Evolutionary conservation across 2,329 filamentous ascomycete genomes (phyloP), one percentile per base, ranked within the genome.

Genomic region (Metarhizium brunneum): DNA sequence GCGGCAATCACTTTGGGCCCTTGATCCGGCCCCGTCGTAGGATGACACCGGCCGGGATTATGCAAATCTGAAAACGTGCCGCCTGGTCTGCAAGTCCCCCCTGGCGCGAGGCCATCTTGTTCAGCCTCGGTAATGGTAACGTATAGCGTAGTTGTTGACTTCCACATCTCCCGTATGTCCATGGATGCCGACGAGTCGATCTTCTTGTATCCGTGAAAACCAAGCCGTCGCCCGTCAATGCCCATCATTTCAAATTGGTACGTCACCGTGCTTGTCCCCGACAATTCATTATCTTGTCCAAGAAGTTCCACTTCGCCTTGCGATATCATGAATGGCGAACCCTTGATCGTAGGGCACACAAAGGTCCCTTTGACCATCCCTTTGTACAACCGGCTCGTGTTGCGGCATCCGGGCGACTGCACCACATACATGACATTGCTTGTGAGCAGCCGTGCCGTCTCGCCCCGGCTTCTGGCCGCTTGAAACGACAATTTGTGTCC

Each of bases 241-340:
- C 80, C 79, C 30, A 72, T 72, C 75, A 87, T 79, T 60, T 81
- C 78, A 57, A 85, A 82, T 62, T 84, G 76, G 63, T 87, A 87
- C 0, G 76, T 78, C 35, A 87, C 67, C 58, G 82, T 84, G 32
- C 74, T 74, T 5, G 80, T 83, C 18, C 82, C 81, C 0, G 83
- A 76, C 0, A 78, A 74, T 57, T 76, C 73, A 40, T 73, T 67
- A 61, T 84, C 78, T 14, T 73, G 65, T 38, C 74, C 72, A 63
- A 86, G 85, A 20, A 86, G 68, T 36, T 80, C 76, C 61, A 86
- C 81, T 53, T 75, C 70, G 20, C 83, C 83, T 10, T 76, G 71
- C 54, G 78, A 76, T 32, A 85, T 78, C 74, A 84, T 79, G 60
- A 85, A 83, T 0, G 83, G 82, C 53, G 80, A 81, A 0, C 80